Base-by-base conservation (phyloP, 1,284 basidiomycete species). In the Rhodotorula sp. region DNA sequence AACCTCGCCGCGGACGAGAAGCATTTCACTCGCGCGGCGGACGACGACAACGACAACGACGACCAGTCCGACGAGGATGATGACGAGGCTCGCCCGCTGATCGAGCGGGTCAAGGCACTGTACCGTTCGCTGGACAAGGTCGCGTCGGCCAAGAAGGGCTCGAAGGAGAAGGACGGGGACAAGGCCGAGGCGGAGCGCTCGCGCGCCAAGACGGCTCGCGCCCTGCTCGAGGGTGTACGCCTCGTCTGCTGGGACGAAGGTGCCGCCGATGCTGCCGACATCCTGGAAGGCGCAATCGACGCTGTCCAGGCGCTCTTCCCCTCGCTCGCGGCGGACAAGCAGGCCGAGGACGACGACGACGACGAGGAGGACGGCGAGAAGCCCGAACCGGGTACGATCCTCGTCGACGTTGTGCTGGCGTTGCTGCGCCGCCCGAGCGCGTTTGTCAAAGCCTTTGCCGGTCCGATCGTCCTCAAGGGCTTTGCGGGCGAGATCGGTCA, bases 321-420 rank as follows among this genome's bases (percentile, higher is more conserved):
- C n/a, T 72, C 83, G 14, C 75, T 80, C 2, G 59, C 72, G 34
- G 26, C 16, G 8, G 74, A 76, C 68, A 67, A 51, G 85, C 74
- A 81, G 82, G 47, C 77, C 15, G 79, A 80, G 21, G 80, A 51
- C 57, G 63, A 60, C 29, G 78, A 77, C 20, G 77, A 74, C 29
- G 79, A 79, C 1, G 79, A 82, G 21, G 81, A 81, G 16, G 84
- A 72, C 7, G 76, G 58, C 1, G 77, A 83, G 47, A 84, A 83
- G 39, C 83, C 84, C 29, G 82, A 87, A 57, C 89, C 92, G 2
- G 87, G 95, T 64, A 93, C 97, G 77, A 82, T 93, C 48, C 85
- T 98, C 52, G 89, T 95, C 62, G 95, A 98, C 79, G 87, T 87
- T 34, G 87, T 98, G 69, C 90, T 98, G 68, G 92, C 91, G 14